phyloP scores from a whole-genome alignment of 73 alveolate genomes.

The Paramecium octaurelia region DNA sequence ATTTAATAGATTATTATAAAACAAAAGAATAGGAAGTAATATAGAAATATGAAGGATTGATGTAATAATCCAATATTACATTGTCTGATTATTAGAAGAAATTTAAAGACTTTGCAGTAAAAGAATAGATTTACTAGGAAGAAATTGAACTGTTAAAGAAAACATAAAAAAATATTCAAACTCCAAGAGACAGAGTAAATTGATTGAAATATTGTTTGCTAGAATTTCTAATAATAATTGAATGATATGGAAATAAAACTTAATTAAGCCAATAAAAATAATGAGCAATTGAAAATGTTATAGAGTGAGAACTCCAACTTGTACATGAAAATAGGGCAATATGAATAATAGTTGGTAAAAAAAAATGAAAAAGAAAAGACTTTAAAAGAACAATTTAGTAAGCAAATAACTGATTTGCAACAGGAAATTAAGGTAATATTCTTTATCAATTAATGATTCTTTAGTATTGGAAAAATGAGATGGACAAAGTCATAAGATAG shows the following conservation, averaged over 20 bases:
- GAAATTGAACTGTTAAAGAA: constrained; percentile 21
- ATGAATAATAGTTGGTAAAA: not conserved
- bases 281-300: not conserved
- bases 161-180: not conserved
- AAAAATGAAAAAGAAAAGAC: not conserved
- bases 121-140: not conserved
- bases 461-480: constrained; percentile 12
- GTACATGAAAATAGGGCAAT: not conserved
- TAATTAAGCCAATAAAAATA: not conserved
- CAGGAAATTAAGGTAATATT: not conserved
- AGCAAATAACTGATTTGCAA: not conserved
- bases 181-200: not conserved
- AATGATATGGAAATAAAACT: not conserved
- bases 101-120: not conserved
- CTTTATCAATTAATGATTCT: not conserved
- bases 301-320: not conserved
- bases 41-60: not conserved
- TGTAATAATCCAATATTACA: not conserved
- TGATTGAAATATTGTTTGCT: not conserved
- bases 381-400: not conserved
- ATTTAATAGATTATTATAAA: not conserved
- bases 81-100: not conserved
- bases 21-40: not conserved
- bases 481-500: not conserved
- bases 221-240: not conserved